Evolutionary conservation across 352 stramenopile genomes (phyloP), one percentile per base, ranked within the genome.

Genomic region (Peronospora belbahrii): DNA sequence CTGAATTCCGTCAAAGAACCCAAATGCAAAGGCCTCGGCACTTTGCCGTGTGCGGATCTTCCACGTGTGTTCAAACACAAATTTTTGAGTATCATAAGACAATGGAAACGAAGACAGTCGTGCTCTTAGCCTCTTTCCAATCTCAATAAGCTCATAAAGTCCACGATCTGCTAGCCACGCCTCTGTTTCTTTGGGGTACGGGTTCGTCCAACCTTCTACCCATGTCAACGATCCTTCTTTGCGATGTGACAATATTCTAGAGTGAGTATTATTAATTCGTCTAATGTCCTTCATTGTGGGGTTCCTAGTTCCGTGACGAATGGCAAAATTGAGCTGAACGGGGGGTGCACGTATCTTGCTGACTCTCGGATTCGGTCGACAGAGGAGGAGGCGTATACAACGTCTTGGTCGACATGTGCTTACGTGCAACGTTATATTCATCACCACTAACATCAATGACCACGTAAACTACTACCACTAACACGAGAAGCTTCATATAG

Each of bases 401-500:
- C 37, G 73, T 89, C 64, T 89, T 89, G 41, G 78, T 89, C 8
- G 78, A 89, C 78, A 89, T 89, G 56, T 81, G 68, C 41, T 48
- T 56, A 10, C 41, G 55, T 36, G 87, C 51, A 30, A 83, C 52
- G 13, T 66, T 41, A 10, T 59, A 48, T 8, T 56, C 42, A 25
- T 36, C 35, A 24, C 32, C 34, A 47, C 13, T 23, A 47, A 41
- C 51, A 14, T 25, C 28, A 24, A 20, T 15, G 28, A 19, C 10
- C 20, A 37, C 25, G 18, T 8, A 48, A 14, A 52, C 1, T 8
- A 53, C 33, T 6, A 25, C 36, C 10, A 50, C 11, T 17, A 64
- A 22, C 48, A 70, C n/a, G 23, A 63, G 18, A 17, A 63, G 17
- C 31, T 39, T 35, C 32, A 38, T 14, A 6, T 42, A 27, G 4